Evolutionary conservation across 1,284 basidiomycete species (phyloP).

Genomic region (Waitea zeae): DNA sequence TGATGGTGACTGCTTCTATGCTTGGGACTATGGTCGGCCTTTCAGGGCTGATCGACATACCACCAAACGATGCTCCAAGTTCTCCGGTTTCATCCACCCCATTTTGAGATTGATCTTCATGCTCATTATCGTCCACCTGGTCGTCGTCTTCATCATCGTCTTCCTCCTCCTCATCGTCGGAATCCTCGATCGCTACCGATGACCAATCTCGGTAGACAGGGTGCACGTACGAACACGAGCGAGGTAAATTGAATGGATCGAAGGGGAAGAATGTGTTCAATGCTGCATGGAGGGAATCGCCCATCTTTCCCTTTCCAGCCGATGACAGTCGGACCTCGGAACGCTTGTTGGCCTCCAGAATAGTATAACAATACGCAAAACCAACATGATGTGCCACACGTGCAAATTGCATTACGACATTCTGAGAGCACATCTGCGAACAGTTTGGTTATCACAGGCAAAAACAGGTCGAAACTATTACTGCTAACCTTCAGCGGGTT

Average conservation of each 20-base stretch:
- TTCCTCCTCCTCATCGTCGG: slow-evolving; percentile 48
- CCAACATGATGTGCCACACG: slow-evolving; percentile 80
- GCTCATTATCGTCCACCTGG: slow-evolving; percentile 9
- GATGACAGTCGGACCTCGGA: too few relatives aligned
- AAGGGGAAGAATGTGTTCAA: slow-evolving; percentile 97
- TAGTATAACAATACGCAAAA: slow-evolving; percentile 91
- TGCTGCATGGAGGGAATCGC: slow-evolving; percentile 39
- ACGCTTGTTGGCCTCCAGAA: slow-evolving; percentile 74
- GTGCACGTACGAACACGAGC: slow-evolving; percentile 51
- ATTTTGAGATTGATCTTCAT: slow-evolving; percentile 7
- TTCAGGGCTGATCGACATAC: slow-evolving; percentile 65
- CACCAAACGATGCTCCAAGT: slow-evolving; percentile 47
- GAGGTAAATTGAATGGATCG: slow-evolving; percentile 87
- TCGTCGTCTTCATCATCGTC: slow-evolving; percentile 24
- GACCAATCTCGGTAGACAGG: slow-evolving; percentile 64
- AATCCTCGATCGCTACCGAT: slow-evolving; percentile 54
- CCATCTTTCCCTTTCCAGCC: too few relatives aligned
- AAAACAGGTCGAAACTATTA: too few relatives aligned
- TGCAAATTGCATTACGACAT: slow-evolving; percentile 92
- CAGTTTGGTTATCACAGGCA: too few relatives aligned
- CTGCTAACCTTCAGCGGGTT: slow-evolving; percentile 90
- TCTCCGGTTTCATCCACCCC: slow-evolving; percentile 17
- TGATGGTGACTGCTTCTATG: too few relatives aligned
- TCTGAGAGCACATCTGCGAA: slow-evolving; percentile 69
- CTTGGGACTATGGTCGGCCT: too few relatives aligned